Evolutionary conservation across 2,329 filamentous ascomycete genomes (phyloP), one percentile per base, ranked within the genome.

Genomic region (Sarocladium oryzae): DNA sequence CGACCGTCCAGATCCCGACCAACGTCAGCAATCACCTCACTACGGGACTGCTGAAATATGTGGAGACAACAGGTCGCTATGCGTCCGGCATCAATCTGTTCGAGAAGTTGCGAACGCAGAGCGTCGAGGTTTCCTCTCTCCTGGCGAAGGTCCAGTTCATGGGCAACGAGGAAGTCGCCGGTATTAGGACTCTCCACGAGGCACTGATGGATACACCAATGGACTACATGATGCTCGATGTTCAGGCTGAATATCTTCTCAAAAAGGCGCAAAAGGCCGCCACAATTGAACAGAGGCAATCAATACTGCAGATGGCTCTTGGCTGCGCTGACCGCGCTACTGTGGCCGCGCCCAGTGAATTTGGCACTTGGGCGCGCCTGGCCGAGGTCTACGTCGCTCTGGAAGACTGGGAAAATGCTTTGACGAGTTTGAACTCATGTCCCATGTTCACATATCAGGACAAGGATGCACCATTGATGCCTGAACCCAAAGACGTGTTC

Each of bases 391-490:
- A 99, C 60, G 88, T 97, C 51, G 82, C 86, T 48, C 82, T 95
- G 70, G 93, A 99, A 66, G 89, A 95, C 64, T 99, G 93, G 90
- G 93, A 97, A 63, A 83, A 97, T 58, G 93, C 93, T 1, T 78
- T 99, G 21, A 84, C 95, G 4, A 97, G 93, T 3, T 78, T 99
- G 50, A 99, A 99, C 71, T 99, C 93, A 16, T 99, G 93, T 67
- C 93, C 93, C 8, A 99, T 99, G 93, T 99, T 99, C 68, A 99
- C 93, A 6, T 97, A 99, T 68, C 93, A 97, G 69, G 93, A 99
- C 69, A 97, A 96, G 68, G 93, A 99, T 66, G 86, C 90, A 5
- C 93, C 93, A 3, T 73, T 93, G 54, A 92, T 97, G 86, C 93
- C 93, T 1, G 90, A 96, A 63, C 91, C 93, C 0, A 86, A 87